Evolutionary conservation across 371 early-diverging fungal species (phyloP), one percentile per base, ranked within the genome.

Genomic region (Blakeslea trispora): DNA sequence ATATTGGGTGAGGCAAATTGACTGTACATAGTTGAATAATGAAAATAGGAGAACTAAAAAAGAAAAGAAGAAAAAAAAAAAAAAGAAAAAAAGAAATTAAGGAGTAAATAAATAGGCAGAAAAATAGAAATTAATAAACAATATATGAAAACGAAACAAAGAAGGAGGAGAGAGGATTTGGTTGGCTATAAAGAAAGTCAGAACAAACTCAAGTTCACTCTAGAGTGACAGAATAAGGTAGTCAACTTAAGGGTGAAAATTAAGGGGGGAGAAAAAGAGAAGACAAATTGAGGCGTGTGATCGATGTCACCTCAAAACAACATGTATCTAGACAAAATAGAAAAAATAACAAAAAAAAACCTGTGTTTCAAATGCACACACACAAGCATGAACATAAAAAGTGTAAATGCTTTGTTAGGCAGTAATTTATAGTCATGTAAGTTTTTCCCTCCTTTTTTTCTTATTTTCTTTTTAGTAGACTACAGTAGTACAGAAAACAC

Each of bases 101-200:
- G 14, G 41, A 35, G 35, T 42, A 32, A 31, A 5, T 19, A 53
- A 32, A 43, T 19, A 51, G n/a, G 41, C 31, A 51, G 40, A 59
- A 39, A 48, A 32, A 21, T 19, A 51, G 23, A 39, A 22, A 19
- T 41, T 46, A 45, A 18, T 39, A 50, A 51, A 46, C 31, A 42
- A 47, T n/a, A n/a, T n/a, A n/a, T n/a, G 31, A 53, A 53, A 44
- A 32, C 51, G 62, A 52, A 56, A 61, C 56, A 61, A 61, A 55
- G 47, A 56, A 56, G 56, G 61, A 51, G 61, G 17, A 14, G 51
- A 52, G 51, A 54, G 14, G 11, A 37, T 28, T 28, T 3, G 28
- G 28, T 28, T 28, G n/a, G n/a, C 7, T 28, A 28, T 28, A 28
- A 28, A n/a, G n/a, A n/a, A n/a, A n/a, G n/a, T n/a, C n/a, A n/a